These are phyloP conservation scores for Pythium monospermum DNA, from an alignment of 352 stramenopile species.

Conservation along the genomic window DNA sequence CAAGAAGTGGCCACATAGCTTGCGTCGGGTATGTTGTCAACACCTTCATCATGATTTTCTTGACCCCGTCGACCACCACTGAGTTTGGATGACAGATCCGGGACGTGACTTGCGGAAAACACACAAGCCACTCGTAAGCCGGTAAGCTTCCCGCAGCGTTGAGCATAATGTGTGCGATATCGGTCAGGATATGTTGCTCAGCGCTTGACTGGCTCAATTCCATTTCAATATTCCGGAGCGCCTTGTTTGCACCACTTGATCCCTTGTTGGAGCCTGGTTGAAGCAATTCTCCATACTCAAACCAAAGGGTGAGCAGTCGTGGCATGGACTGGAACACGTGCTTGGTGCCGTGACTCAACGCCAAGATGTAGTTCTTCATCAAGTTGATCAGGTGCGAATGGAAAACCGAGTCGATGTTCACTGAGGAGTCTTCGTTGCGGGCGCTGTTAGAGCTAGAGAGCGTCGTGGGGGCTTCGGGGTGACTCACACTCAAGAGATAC, in stretches of 20 bases:
- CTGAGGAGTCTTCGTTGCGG: constrained; percentile 28
- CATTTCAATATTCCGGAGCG: constrained; percentile 56
- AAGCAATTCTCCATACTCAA: constrained; percentile 91
- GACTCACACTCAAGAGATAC: constrained; percentile 78
- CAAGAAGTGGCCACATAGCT: constrained; percentile 96
- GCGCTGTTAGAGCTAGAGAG: constrained; percentile 27
- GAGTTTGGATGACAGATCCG: constrained; percentile 88
- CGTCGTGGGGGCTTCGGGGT: constrained; percentile 37
- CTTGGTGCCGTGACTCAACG: constrained; percentile 85
- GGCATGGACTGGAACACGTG: constrained; percentile 97
- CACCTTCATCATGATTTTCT: constrained; percentile 92
- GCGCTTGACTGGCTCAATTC: constrained; percentile 43
- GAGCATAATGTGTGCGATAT: constrained; percentile 62
- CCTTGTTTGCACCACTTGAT: constrained; percentile 47
- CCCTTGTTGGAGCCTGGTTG: constrained; percentile 31
- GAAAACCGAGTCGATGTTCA: constrained; percentile 56
- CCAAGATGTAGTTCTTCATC: constrained; percentile 93
- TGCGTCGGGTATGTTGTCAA: constrained; percentile 93
- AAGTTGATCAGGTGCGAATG: constrained; percentile 79
- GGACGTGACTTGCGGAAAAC: constrained; percentile 97
- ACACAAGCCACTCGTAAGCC: constrained; percentile 96
- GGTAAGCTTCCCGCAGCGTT: constrained; percentile 51
- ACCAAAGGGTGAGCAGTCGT: constrained; percentile 96
- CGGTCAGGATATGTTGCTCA: constrained; percentile 56
- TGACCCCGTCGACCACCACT: constrained; percentile 85